These are phyloP conservation scores for Exophiala bonariae DNA, from an alignment of 2,329 filamentous ascomycete species.

Conservation along the genomic window DNA sequence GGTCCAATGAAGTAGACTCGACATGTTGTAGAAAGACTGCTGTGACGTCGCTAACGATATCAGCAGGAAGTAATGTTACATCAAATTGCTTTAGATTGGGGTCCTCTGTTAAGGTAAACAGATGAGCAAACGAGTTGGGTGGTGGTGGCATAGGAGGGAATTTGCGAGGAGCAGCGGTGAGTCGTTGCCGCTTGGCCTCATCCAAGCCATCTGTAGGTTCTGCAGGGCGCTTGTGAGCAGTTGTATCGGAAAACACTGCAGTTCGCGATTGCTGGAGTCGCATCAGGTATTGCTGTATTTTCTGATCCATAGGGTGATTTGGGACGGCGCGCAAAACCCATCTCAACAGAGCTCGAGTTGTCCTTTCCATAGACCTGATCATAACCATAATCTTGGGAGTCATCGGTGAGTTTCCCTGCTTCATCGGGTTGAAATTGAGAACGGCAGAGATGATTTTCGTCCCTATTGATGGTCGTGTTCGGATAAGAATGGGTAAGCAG, in stretches of 20 bases:
- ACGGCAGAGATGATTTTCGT: constrained; percentile 84
- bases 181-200: constrained; percentile 75
- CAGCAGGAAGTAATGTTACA: constrained; percentile 72
- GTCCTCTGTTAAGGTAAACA: constrained; percentile 83
- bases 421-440: constrained; percentile 88
- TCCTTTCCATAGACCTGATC: constrained; percentile 93
- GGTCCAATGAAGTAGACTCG: constrained; percentile 66
- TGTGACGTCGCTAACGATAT: constrained; percentile 78
- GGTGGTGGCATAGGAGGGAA: constrained; percentile 74
- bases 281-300: constrained; percentile 86
- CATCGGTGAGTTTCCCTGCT: constrained; percentile 73
- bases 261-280: constrained; percentile 74
- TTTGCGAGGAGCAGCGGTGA: constrained; percentile 55
- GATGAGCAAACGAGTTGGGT: constrained; percentile 73
- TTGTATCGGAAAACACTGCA: constrained; percentile 75
- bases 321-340: constrained; percentile 86
- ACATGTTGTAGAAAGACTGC: constrained; percentile 74
- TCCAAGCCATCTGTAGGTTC: constrained; percentile 74
- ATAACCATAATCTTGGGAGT: constrained; percentile 78
- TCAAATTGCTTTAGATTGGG: constrained; percentile 75
- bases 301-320: constrained; percentile 69
- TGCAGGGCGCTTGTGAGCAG: constrained; percentile 69
- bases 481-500: constrained; percentile 77
- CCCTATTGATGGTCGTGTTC: constrained; percentile 75
- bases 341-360: constrained; percentile 76